A percentile compares a stretch with the other conserved stretches of the same genome.
These are phyloP conservation scores for Rutstroemia sp. DNA, from an alignment of 2,329 filamentous ascomycete species.

Conservation along the genomic window DNA sequence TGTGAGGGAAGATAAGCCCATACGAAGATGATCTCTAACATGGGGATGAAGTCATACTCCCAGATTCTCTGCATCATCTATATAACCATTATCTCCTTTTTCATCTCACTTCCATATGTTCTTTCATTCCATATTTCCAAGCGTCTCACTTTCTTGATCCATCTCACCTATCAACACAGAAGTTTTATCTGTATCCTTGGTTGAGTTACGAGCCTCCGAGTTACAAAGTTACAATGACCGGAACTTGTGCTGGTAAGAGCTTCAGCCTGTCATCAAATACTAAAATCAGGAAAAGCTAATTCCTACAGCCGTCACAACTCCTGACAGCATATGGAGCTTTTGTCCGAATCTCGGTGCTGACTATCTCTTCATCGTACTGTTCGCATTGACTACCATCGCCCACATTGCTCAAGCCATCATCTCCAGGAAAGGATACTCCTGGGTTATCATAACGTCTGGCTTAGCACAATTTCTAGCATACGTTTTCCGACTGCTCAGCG, in stretches of 20 bases:
- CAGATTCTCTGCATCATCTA: no score
- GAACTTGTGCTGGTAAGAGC: not conserved
- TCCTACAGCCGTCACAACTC: not conserved
- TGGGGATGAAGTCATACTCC: no score
- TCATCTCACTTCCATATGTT: no score
- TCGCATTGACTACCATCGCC: constrained; percentile 24
- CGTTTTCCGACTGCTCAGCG: constrained; percentile 16
- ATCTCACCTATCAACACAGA: no score
- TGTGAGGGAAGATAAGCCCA: no score
- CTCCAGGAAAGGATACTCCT: constrained; percentile 26
- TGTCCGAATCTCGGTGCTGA: constrained; percentile 29
- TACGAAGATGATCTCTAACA: no score
- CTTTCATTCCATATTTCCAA: no score
- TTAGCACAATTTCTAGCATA: constrained; percentile 14
- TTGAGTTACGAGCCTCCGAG: no score
- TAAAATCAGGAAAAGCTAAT: not conserved
- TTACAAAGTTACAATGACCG: not conserved
- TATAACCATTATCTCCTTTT: no score
- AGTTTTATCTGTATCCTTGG: no score
- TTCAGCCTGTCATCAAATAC: not conserved
- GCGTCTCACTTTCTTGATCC: no score
- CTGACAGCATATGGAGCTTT: constrained; percentile 12
- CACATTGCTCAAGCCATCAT: constrained; percentile 30
- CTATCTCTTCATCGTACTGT: constrained; percentile 29
- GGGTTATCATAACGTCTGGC: constrained; percentile 14